Conservation (phyloP, 306 rosid species). For the Prunus salicina region DNA sequence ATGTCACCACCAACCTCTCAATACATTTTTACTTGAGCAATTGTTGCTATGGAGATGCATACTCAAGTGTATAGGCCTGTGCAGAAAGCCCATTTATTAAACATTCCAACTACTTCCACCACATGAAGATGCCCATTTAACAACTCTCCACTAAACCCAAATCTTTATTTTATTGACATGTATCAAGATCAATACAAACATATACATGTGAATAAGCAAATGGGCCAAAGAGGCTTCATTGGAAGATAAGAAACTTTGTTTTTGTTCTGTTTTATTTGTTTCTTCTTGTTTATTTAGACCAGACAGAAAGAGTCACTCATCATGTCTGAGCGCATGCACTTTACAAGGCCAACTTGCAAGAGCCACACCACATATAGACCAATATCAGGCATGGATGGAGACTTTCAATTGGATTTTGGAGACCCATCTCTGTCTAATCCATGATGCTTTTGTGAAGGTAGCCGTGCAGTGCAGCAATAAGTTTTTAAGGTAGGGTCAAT, state of each 20-base stretch:
- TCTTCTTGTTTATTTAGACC: slow-evolving; percentile 5
- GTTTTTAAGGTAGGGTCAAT: slow-evolving; percentile 11
- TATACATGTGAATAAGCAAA: background rate
- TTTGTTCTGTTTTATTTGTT: background rate
- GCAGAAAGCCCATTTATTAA: background rate
- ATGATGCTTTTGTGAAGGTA: background rate
- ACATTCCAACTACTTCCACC: background rate
- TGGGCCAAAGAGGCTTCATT: background rate
- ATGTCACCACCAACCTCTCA: background rate
- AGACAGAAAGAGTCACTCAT: background rate
- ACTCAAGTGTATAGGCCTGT: background rate
- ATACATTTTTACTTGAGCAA: background rate
- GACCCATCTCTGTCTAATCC: background rate
- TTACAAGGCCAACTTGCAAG: background rate
- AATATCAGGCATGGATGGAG: background rate
- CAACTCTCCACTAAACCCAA: background rate
- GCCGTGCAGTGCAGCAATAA: background rate
- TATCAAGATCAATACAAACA: background rate
- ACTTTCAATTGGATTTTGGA: background rate
- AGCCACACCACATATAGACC: background rate
- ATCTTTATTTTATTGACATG: background rate
- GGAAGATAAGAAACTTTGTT: background rate
- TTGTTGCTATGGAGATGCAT: background rate
- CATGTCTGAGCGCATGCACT: background rate
- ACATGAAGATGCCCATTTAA: too few relatives aligned